Percentiles rank a stretch among this genome's conserved stretches.
phyloP scores from a whole-genome alignment of 345 rosid genomes.

The Linum tenue region DNA sequence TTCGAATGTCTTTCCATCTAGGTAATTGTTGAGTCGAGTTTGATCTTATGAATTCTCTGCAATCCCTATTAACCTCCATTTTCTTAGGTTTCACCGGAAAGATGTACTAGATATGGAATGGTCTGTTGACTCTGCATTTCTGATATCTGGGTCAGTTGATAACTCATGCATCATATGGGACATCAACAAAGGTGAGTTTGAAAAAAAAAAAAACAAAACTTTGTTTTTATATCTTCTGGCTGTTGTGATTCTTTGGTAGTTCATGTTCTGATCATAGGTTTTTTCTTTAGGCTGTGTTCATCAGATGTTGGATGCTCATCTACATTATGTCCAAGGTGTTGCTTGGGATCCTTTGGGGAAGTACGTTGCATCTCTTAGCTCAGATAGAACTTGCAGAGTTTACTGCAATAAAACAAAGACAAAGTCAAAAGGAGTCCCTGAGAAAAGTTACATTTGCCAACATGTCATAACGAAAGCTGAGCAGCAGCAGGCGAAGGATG shows the following conservation, averaged over 20 bases:
- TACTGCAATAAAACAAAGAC: constrained; percentile 60
- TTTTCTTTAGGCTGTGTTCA: constrained; percentile 66
- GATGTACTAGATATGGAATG: constrained; percentile 89
- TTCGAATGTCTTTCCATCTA: too few species aligned
- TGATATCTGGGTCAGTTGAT: constrained; percentile 93
- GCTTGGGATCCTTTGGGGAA: constrained; percentile 91
- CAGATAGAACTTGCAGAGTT: constrained; percentile 91
- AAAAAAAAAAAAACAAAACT: background rate
- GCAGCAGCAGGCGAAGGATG: constrained; percentile 38
- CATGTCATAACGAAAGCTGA: constrained; percentile 74
- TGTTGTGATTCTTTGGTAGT: constrained; percentile 1
- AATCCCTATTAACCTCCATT: background rate
- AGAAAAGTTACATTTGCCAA: constrained; percentile 62
- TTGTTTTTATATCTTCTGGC: background rate
- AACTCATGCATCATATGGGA: constrained; percentile 98
- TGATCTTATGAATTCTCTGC: background rate
- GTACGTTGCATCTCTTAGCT: constrained; percentile 80
- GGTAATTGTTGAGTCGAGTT: background rate
- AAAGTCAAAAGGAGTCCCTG: constrained; percentile 56
- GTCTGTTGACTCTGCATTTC: constrained; percentile 68
- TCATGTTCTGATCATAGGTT: constrained; percentile 9
- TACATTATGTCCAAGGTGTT: constrained; percentile 98
- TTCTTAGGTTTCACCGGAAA: constrained; percentile 76
- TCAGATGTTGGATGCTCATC: constrained; percentile 83
- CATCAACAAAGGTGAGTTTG: constrained; percentile 62